Percentiles rank a stretch among this genome's conserved stretches.
These are phyloP conservation scores for Gastrodia elata DNA, from an alignment of 106 monocot genomes.

Conservation along the genomic window DNA sequence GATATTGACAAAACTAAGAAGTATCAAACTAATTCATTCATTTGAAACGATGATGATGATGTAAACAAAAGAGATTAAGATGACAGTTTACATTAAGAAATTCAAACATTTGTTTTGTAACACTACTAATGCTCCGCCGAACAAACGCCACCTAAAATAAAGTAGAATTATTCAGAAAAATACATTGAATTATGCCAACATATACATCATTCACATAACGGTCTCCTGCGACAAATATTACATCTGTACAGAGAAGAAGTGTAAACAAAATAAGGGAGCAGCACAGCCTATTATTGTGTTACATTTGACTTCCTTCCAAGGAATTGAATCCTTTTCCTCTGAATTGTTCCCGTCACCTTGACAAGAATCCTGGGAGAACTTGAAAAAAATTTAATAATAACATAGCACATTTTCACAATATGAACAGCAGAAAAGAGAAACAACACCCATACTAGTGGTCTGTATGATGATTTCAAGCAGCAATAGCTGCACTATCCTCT, in stretches of 20 bases:
- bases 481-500: slow-evolving; percentile 11
- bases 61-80: too few relatives aligned
- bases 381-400: background rate
- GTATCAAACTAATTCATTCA: too few relatives aligned
- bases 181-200: too few relatives aligned
- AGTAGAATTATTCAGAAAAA: too few relatives aligned
- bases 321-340: background rate
- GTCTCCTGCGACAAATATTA: background rate
- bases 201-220: background rate
- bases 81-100: too few relatives aligned
- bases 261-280: too few relatives aligned
- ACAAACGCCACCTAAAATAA: too few relatives aligned
- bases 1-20: too few relatives aligned
- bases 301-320: background rate
- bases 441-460: background rate
- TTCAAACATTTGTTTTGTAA: too few relatives aligned
- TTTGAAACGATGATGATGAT: too few relatives aligned
- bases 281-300: background rate
- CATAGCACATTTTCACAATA: background rate
- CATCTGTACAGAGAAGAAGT: background rate
- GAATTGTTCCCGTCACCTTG: background rate
- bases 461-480: background rate
- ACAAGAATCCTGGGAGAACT: background rate
- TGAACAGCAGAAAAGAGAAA: background rate
- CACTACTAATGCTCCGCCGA: too few relatives aligned